Conservation (phyloP, 2,329 filamentous ascomycete species). For the Ophiostoma sp. region DNA sequence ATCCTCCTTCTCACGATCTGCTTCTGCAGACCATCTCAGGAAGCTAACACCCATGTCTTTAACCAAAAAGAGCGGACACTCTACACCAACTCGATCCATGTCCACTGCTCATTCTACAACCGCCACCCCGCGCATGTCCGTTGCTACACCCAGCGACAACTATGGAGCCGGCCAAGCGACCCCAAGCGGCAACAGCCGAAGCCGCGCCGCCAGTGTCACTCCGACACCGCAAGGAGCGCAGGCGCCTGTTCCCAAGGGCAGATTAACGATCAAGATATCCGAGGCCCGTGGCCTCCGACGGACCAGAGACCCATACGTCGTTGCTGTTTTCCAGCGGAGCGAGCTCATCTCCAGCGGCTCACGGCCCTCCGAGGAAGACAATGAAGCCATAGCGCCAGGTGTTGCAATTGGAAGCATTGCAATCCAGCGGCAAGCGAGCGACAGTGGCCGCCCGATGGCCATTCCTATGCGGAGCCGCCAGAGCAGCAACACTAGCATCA, state of each 20-base stretch:
- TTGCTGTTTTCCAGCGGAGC: conserved; percentile 93
- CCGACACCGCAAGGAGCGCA: conserved; percentile 50
- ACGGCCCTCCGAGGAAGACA: conserved; percentile 55
- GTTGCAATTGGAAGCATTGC: conserved; percentile 46
- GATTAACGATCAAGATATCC: conserved; percentile 80
- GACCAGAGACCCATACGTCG: conserved; percentile 86
- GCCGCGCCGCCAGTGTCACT: conserved; percentile 50
- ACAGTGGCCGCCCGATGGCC: conserved; percentile 78
- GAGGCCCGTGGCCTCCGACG: conserved; percentile 78
- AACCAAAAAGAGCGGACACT: conserved; percentile 79
- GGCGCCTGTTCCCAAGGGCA: conserved; percentile 71
- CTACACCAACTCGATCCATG: conserved; percentile 82
- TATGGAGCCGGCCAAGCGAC: conserved; percentile 18
- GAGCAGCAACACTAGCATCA: conserved; percentile 86
- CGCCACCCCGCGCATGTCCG: conserved; percentile 32
- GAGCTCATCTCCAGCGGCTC: conserved; percentile 91
- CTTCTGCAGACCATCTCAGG: conserved; percentile 63
- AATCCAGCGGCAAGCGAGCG: conserved; percentile 65
- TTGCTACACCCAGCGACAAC: conserved; percentile 28
- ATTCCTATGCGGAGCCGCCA: conserved; percentile 97
- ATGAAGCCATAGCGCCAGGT: conserved; percentile 42
- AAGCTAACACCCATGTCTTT: conserved; percentile 80
- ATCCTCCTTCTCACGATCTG: conserved; percentile 45
- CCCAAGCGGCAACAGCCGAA: conserved; percentile 35
- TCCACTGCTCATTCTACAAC: conserved; percentile 55